A percentile compares a stretch with the other conserved stretches of the same genome.
Conservation (phyloP, 257 asterid species). For the Ajuga chamaepitys region DNA sequence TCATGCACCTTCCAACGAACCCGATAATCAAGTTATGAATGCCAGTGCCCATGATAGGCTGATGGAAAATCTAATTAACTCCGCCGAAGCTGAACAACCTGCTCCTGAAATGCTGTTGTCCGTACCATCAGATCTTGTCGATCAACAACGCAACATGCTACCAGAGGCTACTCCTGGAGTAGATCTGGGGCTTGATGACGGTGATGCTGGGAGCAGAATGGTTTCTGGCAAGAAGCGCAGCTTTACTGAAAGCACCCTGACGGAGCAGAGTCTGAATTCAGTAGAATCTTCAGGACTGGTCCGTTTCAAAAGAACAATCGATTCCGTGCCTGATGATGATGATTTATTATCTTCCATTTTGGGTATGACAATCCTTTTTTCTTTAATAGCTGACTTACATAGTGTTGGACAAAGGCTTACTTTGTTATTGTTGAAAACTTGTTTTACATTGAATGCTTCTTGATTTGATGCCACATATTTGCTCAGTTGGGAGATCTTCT, state of each 20-base stretch:
- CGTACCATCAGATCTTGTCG: constrained; percentile 39
- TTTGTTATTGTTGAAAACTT: neutral
- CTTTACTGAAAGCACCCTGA: constrained; percentile 77
- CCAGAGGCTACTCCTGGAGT: constrained; percentile 48
- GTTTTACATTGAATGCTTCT: constrained; percentile 6
- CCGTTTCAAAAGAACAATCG: constrained; percentile 51
- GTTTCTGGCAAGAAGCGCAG: constrained; percentile 78
- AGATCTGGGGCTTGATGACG: constrained; percentile 37
- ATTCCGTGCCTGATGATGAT: constrained; percentile 80
- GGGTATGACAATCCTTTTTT: constrained; percentile 38
- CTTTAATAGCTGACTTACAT: neutral
- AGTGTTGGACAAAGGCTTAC: too few species aligned
- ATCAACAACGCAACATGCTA: constrained; percentile 34
- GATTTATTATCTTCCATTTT: constrained; percentile 88
- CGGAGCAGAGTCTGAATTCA: constrained; percentile 84
- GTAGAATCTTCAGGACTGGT: constrained; percentile 74
- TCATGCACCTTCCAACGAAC: constrained; percentile 21
- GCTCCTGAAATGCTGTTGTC: constrained; percentile 72
- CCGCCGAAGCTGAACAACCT: constrained; percentile 41
- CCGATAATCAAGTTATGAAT: constrained; percentile 26
- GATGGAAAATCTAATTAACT: constrained; percentile 21
- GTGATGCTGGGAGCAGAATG: constrained; percentile 64
- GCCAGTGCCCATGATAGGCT: constrained; percentile 21
- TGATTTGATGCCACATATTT: constrained; percentile 13
- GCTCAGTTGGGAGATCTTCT: constrained; percentile 75